Base-by-base conservation (phyloP, 2,329 filamentous ascomycete species). In the Herpotrichia juniperi region DNA sequence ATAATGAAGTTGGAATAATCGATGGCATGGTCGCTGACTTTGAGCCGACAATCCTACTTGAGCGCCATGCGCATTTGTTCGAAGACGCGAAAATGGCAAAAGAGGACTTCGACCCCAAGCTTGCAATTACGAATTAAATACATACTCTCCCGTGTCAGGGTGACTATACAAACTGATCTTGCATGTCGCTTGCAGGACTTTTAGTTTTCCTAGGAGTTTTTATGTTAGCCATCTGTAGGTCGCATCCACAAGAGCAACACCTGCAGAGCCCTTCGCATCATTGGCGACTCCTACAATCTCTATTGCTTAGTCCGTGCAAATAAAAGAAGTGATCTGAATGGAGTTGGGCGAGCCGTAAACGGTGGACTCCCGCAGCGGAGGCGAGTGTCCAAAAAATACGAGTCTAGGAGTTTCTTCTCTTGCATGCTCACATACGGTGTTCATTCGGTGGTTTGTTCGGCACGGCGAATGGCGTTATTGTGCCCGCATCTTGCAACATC, bases 221-320 rank as follows among this genome's bases (percentile, higher is more conserved):
- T 24, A 16, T 19, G 9, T 25, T 39, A 21, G 35, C 14, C n/a
- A 26, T 19, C 14, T 24, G 14, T 25, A 54, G 48, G 45, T 21
- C 47, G 44, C 4, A 21, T 49, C 19, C 42, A 57, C 16, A 31
- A 12, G 22, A 79, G 79, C 55, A 86, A 87, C 57, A 87, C 84
- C 0, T 87, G 87, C 75, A 87, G 87, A 68, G 79, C 77, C 0
- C 59, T 86, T 17, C 78, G 84, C n/a, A 69, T 87, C 5, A 74
- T 84, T 3, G 73, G 79, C 0, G 65, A 78, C 2, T 69, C 73
- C 4, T 89, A 88, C 62, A 83, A 81, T 60, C 66, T 89, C 4
- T 84, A 85, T 54, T 90, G 90, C 61, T 81, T 84, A 0, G 84
- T 88, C 0, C 90, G 87, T n/a, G n/a, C n/a, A n/a, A n/a, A n/a